phyloP scores from a whole-genome alignment of 768 basidiomycete species.

The Leucocoprinus leucothites region DNA sequence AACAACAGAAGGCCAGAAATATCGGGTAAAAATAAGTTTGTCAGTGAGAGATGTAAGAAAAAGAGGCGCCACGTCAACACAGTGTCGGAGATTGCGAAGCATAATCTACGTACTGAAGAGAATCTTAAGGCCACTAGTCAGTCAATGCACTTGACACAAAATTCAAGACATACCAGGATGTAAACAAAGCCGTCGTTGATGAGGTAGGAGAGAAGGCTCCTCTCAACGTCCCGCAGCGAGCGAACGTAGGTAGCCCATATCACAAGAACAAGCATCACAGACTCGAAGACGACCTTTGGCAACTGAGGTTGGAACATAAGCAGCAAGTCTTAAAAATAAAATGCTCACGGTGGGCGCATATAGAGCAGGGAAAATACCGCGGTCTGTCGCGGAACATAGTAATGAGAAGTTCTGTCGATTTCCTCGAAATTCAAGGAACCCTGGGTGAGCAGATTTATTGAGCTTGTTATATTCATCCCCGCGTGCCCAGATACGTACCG shows the following conservation, averaged over 20 bases:
- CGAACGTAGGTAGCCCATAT: slow-evolving; percentile 1
- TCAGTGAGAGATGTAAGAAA: not conserved
- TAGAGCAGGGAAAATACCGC: not conserved
- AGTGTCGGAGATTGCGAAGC: not conserved
- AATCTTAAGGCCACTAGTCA: not conserved
- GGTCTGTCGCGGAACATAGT: not conserved
- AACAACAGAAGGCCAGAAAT: not conserved
- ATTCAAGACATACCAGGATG: not conserved
- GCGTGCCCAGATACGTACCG: not conserved
- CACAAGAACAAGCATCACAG: slow-evolving; percentile 4
- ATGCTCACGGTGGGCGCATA: not conserved
- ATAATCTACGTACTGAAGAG: slow-evolving; percentile 4
- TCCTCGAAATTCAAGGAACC: not conserved
- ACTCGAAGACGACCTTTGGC: slow-evolving; percentile 1
- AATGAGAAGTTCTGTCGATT: not conserved
- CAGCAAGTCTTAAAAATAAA: not conserved
- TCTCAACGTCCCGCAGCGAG: not conserved
- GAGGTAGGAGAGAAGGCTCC: not conserved
- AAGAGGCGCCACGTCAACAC: too few species aligned
- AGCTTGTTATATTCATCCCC: not conserved
- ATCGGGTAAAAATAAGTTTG: not conserved
- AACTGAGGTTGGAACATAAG: not conserved
- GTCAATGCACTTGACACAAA: not conserved
- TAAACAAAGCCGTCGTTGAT: slow-evolving; percentile 4
- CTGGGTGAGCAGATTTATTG: not conserved